Evolutionary conservation across 2,329 filamentous ascomycete genomes (phyloP).

Genomic region (Aspergillus ustus): DNA sequence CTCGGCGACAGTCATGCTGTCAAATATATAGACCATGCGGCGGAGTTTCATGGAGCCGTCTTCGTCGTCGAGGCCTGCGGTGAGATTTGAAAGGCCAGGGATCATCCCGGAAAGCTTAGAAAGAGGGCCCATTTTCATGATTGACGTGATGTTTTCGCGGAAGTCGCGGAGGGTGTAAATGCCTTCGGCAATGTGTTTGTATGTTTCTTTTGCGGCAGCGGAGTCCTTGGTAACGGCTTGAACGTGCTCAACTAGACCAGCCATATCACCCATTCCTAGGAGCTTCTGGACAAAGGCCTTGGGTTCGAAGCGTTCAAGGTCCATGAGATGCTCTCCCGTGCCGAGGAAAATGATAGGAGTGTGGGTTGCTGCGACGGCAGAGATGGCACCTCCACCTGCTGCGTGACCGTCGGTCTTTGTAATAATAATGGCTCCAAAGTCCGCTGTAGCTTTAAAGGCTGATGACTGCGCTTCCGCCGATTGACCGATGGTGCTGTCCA

Average conservation of each 20-base stretch:
- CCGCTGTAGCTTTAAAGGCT: constrained; percentile 95
- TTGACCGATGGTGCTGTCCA: constrained; percentile 95
- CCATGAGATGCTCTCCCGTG: constrained; percentile 95
- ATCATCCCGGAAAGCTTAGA: constrained; percentile 99
- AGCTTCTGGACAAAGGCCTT: constrained; percentile 93
- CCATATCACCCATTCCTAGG: constrained; percentile 96
- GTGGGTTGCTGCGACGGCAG: constrained; percentile 91
- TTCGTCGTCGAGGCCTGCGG: constrained; percentile 95
- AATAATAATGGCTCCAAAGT: constrained; percentile 98
- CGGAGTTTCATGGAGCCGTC: constrained; percentile 92
- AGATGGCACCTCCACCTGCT: constrained; percentile 94
- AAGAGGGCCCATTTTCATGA: constrained; percentile 99
- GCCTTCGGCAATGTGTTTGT: constrained; percentile 97
- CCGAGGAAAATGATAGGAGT: constrained; percentile 98
- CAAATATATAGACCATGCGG: constrained; percentile 98
- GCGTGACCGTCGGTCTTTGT: constrained; percentile 98
- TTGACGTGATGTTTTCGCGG: constrained; percentile 92
- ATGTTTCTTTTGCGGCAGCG: constrained; percentile 79
- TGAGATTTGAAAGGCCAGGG: constrained; percentile 89
- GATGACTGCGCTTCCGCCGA: constrained; percentile 92
- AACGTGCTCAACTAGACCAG: constrained; percentile 92
- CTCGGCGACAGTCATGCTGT: constrained; percentile 96
- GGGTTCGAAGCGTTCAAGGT: constrained; percentile 89
- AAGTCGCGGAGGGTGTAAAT: constrained; percentile 95
- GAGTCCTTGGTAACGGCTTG: constrained; percentile 94